Evolutionary conservation across 441 rosid species (phyloP), one percentile per base, ranked within the genome.

Genomic region (Gossypium davidsonii): DNA sequence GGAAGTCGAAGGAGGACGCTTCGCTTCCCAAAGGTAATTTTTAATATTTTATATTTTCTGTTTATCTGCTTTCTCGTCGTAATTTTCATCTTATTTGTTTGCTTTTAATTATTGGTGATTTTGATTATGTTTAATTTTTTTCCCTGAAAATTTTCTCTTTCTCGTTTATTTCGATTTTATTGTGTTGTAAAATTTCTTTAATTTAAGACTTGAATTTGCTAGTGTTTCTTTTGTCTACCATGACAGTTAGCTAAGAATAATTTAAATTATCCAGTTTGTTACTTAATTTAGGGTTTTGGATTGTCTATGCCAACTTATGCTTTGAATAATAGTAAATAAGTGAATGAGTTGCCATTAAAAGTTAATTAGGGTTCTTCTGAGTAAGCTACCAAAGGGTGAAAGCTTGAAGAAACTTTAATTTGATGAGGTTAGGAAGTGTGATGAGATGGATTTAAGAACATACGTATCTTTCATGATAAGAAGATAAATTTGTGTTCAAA

Each of bases 1-100:
- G 70, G 37, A 66, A 66, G 70, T 66, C 70, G 55, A 95, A 95
- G 73, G 99, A 95, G 82, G 99, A 95, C 76, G 99, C 99, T 70
- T 95, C 98, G 76, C 97, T 95, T 62, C 99, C 99, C 0, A 95
- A 95, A 90, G 99, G 99, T 90, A 3, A 20, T 17, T 65, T 34
- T 34, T 34, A 6, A 6, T 31, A 34, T 34, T 34, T 34, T 1
- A 34, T 37, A 4, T 51, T 34, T 52, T 8, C 12, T 70, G 15
- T 15, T 1, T 18, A 37, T 37, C 9, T 37, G 42, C 10, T 70
- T 70, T 53, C 6, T 70, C 9, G 3, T 46, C 25, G 6, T 23
- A 6, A 23, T 58, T 46, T 66, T 28, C 3, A 18, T 51, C 31
- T 68, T 68, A 51, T 51, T 26, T 28, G 31, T 17, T 26, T 52